Evolutionary conservation across 2,329 filamentous ascomycete species (phyloP), one percentile per base, ranked within the genome.

Genomic region (Cordyceps militaris): DNA sequence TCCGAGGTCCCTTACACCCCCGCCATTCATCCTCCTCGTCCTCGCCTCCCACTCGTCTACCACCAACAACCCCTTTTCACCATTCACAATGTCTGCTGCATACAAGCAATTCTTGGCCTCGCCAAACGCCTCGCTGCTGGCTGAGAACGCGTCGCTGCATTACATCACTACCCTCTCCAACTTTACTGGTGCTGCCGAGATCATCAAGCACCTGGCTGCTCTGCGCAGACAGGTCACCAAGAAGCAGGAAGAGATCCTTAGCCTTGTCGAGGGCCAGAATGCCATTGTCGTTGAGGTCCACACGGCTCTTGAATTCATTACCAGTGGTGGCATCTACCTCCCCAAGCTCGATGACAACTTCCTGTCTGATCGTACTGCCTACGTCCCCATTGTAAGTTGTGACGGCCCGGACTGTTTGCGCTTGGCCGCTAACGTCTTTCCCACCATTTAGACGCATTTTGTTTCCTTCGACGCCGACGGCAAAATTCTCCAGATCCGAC

Each of bases 281-380:
- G 82, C 84, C 46, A 74, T 95, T 63, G 92, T 96, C 69, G 78
- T 92, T 58, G 92, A 97, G 73, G 79, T 91, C 49, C 88, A 96
- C 67, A 94, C 90, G 24, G 85, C 84, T 1, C 74, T 97, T 49
- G 88, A 95, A 69, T 97, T 99, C 71, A 70, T 86, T 58, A 84
- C 80, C 61, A 86, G 88, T 62, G 94, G 93, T 63, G 93, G 91
- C 62, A 82, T 87, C 62, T 97, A 94, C 75, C 81, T 97, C 57
- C 93, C 93, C 5, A 85, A 85, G 49, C 79, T 99, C 50, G 93
- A 97, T 67, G 91, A 97, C 77, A 97, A 97, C 76, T 96, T 97
- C 71, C 76, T 99, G 59, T 79, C 89, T 58, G 91, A 96, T 73
- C 87, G 87, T 66, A 83, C 83, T 57, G 91, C 91, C 61, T 84